Conservation (phyloP, 306 rosid species). For the Cercis canadensis region DNA sequence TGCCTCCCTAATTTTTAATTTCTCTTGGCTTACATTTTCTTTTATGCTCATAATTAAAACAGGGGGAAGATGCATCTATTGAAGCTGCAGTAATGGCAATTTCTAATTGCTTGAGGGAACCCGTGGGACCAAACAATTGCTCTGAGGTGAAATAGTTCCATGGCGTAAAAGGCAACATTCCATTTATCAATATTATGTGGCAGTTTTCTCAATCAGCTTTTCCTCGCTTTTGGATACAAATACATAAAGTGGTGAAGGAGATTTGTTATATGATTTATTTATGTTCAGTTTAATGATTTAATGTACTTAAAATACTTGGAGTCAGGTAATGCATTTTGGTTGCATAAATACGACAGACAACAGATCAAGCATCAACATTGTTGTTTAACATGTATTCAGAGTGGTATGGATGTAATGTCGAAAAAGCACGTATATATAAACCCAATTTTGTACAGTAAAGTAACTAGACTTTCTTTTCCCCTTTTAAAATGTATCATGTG, state of each 20-base stretch:
- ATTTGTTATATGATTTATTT: conserved; percentile 8
- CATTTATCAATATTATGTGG: conserved; percentile 8
- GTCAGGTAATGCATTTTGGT: conserved; percentile 30
- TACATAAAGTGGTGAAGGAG: not conserved
- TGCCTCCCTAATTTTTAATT: not conserved
- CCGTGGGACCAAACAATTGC: conserved; percentile 81
- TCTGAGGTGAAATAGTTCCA: conserved; percentile 73
- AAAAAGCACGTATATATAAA: too few species aligned
- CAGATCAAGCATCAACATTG: too few species aligned
- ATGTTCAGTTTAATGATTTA: not conserved
- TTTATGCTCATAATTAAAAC: conserved; percentile 32
- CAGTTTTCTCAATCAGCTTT: conserved; percentile 22
- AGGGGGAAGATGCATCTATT: conserved; percentile 96
- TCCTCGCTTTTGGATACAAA: not conserved
- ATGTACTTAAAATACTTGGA: conserved; percentile 28
- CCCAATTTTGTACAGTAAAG: not conserved
- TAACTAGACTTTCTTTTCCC: too few species aligned
- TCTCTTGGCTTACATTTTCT: not conserved
- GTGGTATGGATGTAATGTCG: too few species aligned
- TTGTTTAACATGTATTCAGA: too few species aligned
- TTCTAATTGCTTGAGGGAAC: conserved; percentile 88
- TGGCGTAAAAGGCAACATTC: not conserved
- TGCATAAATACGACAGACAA: conserved; percentile 17
- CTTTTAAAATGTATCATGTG: too few species aligned
- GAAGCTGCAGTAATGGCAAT: conserved; percentile 95